Percentiles rank a stretch among this genome's conserved stretches.
Conservation (phyloP, 2,329 filamentous ascomycete species). For the Aspergillus alliaceus region DNA sequence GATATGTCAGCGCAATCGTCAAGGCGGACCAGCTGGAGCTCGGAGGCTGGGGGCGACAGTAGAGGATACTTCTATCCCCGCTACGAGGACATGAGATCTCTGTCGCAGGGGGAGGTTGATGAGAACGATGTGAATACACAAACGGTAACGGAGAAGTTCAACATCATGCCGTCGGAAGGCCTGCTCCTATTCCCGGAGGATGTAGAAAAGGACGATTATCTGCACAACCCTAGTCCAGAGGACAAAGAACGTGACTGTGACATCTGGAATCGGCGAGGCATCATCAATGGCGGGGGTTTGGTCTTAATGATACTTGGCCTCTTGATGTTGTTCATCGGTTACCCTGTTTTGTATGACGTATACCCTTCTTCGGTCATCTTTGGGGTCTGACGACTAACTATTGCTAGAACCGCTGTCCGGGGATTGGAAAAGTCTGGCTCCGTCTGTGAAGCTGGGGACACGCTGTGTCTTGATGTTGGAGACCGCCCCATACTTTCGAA, state of each 20-base stretch:
- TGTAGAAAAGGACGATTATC: slow-evolving; percentile 70
- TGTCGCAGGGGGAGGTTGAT: slow-evolving; percentile 62
- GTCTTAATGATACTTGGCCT: slow-evolving; percentile 60
- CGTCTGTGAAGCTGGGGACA: slow-evolving; percentile 38
- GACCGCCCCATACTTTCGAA: slow-evolving; percentile 58
- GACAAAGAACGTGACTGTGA: slow-evolving; percentile 64
- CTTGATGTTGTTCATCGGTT: slow-evolving; percentile 66
- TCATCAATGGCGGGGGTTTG: slow-evolving; percentile 65
- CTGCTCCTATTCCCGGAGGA: slow-evolving; percentile 69
- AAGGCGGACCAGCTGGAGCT: slow-evolving; percentile 65
- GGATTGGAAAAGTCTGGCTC: slow-evolving; percentile 35
- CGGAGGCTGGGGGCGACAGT: slow-evolving; percentile 57
- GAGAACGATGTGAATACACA: slow-evolving; percentile 68
- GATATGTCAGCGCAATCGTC: slow-evolving; percentile 56
- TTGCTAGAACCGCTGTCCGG: slow-evolving; percentile 58
- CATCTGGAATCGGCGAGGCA: slow-evolving; percentile 63
- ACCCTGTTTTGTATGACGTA: slow-evolving; percentile 63
- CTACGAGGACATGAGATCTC: slow-evolving; percentile 60
- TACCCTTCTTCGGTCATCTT: slow-evolving; percentile 1
- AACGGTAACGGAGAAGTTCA: slow-evolving; percentile 72
- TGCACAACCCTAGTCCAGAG: slow-evolving; percentile 69
- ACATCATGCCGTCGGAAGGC: slow-evolving; percentile 67
- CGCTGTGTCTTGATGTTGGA: slow-evolving; percentile 52
- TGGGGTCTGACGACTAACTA: neutral
- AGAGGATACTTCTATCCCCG: slow-evolving; percentile 53